These are phyloP conservation scores for Wallacemonas sp. DNA, from an alignment of 208 protist genomes.

Conservation along the genomic window DNA sequence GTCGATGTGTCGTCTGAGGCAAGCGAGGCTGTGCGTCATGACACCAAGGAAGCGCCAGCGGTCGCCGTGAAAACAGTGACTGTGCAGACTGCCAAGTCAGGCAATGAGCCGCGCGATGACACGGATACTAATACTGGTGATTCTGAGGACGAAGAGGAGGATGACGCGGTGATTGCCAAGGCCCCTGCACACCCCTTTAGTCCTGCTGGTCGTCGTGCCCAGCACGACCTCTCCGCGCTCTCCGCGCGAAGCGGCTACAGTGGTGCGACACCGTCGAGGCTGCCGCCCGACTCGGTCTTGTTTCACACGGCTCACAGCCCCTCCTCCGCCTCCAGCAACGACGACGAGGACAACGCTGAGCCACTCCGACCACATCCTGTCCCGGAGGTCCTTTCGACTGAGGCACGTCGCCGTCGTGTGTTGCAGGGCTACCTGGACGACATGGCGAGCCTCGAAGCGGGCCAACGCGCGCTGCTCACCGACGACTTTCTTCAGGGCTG, in stretches of 20 bases:
- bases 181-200: conserved; percentile 10
- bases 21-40: too few relatives aligned
- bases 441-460: not conserved
- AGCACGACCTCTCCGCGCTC: not conserved
- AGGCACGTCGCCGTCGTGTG: not conserved
- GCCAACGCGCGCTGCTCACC: not conserved
- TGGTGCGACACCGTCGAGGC: not conserved
- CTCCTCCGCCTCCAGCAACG: not conserved
- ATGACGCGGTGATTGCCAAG: not conserved
- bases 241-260: not conserved
- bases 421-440: conserved; percentile 14
- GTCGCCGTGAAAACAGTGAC: too few relatives aligned
- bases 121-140: not conserved
- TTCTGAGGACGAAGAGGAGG: not conserved
- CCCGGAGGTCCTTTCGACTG: not conserved
- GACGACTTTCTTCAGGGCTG: not conserved
- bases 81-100: too few relatives aligned
- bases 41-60: too few relatives aligned
- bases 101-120: too few relatives aligned
- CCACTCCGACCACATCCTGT: not conserved
- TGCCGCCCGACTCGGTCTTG: conserved; percentile 7
- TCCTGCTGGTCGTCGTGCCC: conserved; percentile 4
- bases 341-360: not conserved
- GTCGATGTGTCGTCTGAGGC: too few relatives aligned
- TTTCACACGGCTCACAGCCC: conserved; percentile 5